Conservation (phyloP, 768 basidiomycete genomes). For the Auriculariales sp. region DNA sequence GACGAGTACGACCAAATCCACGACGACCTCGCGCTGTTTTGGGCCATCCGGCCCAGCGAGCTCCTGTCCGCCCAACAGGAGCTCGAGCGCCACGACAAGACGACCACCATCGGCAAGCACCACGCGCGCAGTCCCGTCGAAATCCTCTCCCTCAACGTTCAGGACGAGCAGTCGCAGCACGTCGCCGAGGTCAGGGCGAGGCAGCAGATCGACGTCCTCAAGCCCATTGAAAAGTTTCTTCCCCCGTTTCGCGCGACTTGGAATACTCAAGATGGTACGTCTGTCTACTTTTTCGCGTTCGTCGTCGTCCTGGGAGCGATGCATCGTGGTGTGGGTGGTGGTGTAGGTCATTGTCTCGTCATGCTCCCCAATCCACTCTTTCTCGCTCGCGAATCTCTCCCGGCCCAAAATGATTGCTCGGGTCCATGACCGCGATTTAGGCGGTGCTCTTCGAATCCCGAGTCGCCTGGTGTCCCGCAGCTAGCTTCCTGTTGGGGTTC, state of each 20-base stretch:
- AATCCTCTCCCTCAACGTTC: conserved; percentile 7
- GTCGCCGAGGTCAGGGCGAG: conserved; percentile 6
- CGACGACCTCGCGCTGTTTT: conserved; percentile 27
- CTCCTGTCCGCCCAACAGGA: conserved; percentile 16
- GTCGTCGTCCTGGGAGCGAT: no score
- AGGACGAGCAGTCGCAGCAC: conserved; percentile 6
- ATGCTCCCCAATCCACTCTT: not conserved
- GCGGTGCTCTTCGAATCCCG: no score
- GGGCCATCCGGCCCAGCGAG: conserved; percentile 23
- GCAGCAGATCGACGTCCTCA: conserved; percentile 22
- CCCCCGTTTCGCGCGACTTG: conserved; percentile 33
- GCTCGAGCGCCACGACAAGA: conserved; percentile 18
- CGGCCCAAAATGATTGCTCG: no score
- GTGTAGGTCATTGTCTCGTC: conserved; percentile 19
- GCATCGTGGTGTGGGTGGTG: no score
- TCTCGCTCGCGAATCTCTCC: not conserved
- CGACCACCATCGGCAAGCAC: conserved; percentile 21
- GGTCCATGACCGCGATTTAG: conserved; percentile 1
- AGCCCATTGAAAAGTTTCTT: conserved; percentile 23
- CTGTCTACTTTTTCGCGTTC: no score
- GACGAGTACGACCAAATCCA: conserved; percentile 43
- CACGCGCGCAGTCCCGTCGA: conserved; percentile 3
- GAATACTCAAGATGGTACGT: conserved; percentile 29
- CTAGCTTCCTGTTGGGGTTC: no score
- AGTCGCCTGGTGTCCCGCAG: no score